Conservation (phyloP, 495 filamentous ascomycete species). For the Trichoderma erinaceum region DNA sequence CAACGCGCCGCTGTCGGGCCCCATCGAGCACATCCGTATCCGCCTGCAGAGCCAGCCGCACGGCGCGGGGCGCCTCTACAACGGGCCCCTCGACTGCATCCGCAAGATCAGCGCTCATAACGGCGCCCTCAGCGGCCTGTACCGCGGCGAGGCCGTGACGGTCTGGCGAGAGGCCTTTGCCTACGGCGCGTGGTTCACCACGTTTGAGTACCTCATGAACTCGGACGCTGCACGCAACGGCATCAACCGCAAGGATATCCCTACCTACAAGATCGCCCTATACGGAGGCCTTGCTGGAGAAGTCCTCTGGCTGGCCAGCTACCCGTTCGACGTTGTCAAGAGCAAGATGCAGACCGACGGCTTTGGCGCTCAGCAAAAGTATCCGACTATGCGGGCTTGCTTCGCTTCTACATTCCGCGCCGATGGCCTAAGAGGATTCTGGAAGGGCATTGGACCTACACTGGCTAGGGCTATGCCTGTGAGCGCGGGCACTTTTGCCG, state of each 20-base stretch:
- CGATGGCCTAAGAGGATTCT: constrained; percentile 82
- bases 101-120: constrained; percentile 65
- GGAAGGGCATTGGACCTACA: constrained; percentile 94
- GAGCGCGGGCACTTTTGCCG: constrained; percentile 91
- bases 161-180: constrained; percentile 84
- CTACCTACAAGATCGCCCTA: constrained; percentile 75
- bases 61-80: constrained; percentile 68
- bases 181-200: constrained; percentile 91
- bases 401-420: constrained; percentile 72
- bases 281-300: constrained; percentile 94
- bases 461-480: constrained; percentile 95
- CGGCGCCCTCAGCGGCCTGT: constrained; percentile 66
- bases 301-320: constrained; percentile 84
- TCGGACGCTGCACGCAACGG: constrained; percentile 69
- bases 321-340: constrained; percentile 96
- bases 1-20: constrained; percentile 80
- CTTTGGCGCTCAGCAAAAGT: constrained; percentile 59
- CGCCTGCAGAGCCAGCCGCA: constrained; percentile 97
- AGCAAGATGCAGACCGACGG: constrained; percentile 99
- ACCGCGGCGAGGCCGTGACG: constrained; percentile 82
- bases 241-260: constrained; percentile 67
- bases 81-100: constrained; percentile 83
- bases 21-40: constrained; percentile 97
- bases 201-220: constrained; percentile 96
- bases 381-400: constrained; percentile 80